These are phyloP conservation scores for Angophora floribunda DNA, from an alignment of 345 rosid genomes.

Conservation along the genomic window DNA sequence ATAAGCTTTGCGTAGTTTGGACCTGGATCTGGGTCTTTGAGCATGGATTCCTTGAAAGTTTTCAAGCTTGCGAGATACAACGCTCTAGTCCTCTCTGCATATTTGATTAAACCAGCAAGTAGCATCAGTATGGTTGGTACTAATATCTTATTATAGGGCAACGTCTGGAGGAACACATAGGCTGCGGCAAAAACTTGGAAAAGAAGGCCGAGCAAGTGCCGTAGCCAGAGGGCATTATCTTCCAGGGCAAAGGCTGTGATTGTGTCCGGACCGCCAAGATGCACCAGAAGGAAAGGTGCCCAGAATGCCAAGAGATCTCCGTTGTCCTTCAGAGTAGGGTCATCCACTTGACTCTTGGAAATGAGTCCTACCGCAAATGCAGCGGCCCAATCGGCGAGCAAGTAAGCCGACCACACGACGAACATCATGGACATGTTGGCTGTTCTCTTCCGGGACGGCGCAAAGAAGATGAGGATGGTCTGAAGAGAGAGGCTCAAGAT, in stretches of 20 bases:
- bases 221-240: conserved; percentile 60
- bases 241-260: conserved; percentile 61
- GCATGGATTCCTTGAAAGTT: conserved; percentile 46
- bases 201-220: conserved; percentile 38
- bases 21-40: conserved; percentile 47
- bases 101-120: conserved; percentile 43
- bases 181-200: conserved; percentile 29
- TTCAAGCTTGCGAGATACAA: conserved; percentile 49
- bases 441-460: conserved; percentile 44
- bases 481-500: conserved; percentile 51
- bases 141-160: conserved; percentile 11
- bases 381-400: conserved; percentile 56
- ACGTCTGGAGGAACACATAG: conserved; percentile 31
- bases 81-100: conserved; percentile 50
- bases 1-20: conserved; percentile 56
- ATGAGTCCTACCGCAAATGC: conserved; percentile 46
- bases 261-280: conserved; percentile 64
- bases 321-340: neutral
- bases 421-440: conserved; percentile 12
- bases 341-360: conserved; percentile 17
- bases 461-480: conserved; percentile 29
- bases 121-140: conserved; percentile 28
- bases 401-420: conserved; percentile 47
- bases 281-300: conserved; percentile 63
- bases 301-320: conserved; percentile 44